Base-by-base conservation (phyloP, 2,329 filamentous ascomycete species). In the Aspergillus costaricaensis region DNA sequence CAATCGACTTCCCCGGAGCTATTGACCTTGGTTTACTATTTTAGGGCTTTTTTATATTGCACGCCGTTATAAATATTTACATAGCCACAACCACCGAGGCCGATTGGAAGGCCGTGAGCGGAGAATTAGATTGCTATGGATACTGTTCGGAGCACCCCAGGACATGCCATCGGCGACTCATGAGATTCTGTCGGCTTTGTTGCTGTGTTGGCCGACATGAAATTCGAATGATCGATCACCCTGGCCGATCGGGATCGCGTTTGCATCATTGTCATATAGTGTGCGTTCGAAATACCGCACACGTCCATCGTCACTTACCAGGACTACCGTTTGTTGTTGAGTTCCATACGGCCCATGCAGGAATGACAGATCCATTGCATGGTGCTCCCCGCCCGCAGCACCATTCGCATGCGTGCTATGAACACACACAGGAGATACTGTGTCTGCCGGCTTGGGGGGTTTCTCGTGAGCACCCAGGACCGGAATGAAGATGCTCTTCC, bases 201-300 rank as follows among this genome's bases (percentile, higher is more conserved):
- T 21, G 21, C 23, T 36, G 58, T 57, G 50, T 50, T 48, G 58
- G 17, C 47, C 15, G 27, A 62, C 57, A 27, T 60, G 44, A 62
- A 77, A 77, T 36, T 77, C 75, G 64, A 74, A 77, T n/a, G 65
- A 68, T 58, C 73, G 68, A 66, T 87, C 84, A 1, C 81, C 79
- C 59, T 82, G 67, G 1, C 78, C 80, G 19, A 73, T 69, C 2
- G 77, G 74, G 10, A 85, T 74, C 2, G 80, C 74, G 38, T 77
- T 76, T 3, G 81, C 84, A 49, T 83, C 71, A 12, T 79, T 74
- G 67, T 87, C 84, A 67, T 81, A 87, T 19, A 89, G 70, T 17
- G 86, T 88, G 58, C 86, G 77, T 72, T 89, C 87, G 36, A 88
- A 79, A 67, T 85, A 89, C n/a, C 80, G 83, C 38, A 87, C 80